Conservation (phyloP, 1,284 basidiomycete species). For the Puccinia horiana region DNA sequence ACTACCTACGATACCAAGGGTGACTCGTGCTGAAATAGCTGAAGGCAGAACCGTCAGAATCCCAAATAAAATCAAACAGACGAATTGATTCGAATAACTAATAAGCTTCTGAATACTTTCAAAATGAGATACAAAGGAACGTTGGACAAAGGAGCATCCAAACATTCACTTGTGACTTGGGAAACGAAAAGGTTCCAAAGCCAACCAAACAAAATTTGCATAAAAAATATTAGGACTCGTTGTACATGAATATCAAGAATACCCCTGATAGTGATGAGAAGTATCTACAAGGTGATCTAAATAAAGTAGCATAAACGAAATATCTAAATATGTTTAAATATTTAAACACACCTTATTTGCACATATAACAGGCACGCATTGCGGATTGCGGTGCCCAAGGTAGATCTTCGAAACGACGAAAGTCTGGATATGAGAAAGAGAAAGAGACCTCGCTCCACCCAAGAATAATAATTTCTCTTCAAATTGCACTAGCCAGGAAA, state of each 20-base stretch:
- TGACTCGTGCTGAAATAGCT: background rate
- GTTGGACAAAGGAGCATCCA: constrained; percentile 8
- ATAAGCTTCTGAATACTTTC: background rate
- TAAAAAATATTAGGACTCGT: background rate
- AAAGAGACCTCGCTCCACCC: background rate
- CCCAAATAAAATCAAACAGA: background rate
- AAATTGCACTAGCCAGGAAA: background rate
- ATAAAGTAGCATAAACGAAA: constrained; percentile 6
- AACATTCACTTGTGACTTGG: constrained; percentile 13
- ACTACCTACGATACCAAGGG: background rate
- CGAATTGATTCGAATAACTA: background rate
- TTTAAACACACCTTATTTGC: background rate
- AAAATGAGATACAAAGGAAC: constrained; percentile 14
- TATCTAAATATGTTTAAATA: background rate
- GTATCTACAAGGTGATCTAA: constrained; percentile 22
- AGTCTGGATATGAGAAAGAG: background rate
- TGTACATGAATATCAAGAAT: background rate
- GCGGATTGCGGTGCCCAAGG: background rate
- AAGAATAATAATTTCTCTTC: background rate
- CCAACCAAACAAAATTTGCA: background rate
- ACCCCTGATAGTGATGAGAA: constrained; percentile 6
- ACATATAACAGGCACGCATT: background rate
- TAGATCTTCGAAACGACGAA: constrained; percentile 4
- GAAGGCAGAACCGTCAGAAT: background rate
- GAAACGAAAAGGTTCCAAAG: background rate